Base-by-base conservation (phyloP, 306 rosid species). In the Pterocarpus santalinus region DNA sequence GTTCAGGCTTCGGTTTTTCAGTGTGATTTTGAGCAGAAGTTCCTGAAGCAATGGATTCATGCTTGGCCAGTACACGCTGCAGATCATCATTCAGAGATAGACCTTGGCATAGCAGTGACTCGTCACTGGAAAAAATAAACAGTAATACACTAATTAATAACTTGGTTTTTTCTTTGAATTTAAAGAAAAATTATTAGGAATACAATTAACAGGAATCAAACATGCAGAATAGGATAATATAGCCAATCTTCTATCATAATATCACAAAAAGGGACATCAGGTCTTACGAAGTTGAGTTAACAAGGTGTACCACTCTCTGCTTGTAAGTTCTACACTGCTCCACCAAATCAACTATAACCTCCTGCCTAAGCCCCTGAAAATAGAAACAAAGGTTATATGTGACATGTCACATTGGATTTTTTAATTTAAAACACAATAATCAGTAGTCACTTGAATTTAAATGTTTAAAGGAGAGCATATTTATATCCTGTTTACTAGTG, bases 301-400 rank as follows among this genome's bases (percentile, higher is more conserved):
- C 99, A 80, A 96, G 97, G 88, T 94, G 98, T 62, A 96, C 97
- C 87, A 96, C 98, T 84, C 97, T 92, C 87, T 92, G 98, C 88
- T 92, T 96, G 88, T 90, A 92, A 52, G 97, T 83, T 78, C 97
- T 91, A 65, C 99, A 96, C 57, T 92, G 99, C 13, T 85, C 94
- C 78, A 96, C 98, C 89, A 96, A 92, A 87, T 96, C 99, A 80
- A 96, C 85, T 76, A 96, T 84, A 84, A 96, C 99, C 69, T 94
- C 99, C 90, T 96, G 99, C 69, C 88, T 86, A 73, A 96, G 87
- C 47, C 96, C 98, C 99, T 96, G 89, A 80, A 75, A 77, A 65
- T 67, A 72, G 68, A 65, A 80, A 75, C 14, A 62, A 63, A 49
- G 63, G 71, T 78, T 78, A 78, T 65, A 34, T 39, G 78, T 44